Percentiles rank a stretch among this genome's conserved stretches.
Evolutionary conservation across 2,329 filamentous ascomycete species (phyloP).

Genomic region (Pyricularia pennisetigena): DNA sequence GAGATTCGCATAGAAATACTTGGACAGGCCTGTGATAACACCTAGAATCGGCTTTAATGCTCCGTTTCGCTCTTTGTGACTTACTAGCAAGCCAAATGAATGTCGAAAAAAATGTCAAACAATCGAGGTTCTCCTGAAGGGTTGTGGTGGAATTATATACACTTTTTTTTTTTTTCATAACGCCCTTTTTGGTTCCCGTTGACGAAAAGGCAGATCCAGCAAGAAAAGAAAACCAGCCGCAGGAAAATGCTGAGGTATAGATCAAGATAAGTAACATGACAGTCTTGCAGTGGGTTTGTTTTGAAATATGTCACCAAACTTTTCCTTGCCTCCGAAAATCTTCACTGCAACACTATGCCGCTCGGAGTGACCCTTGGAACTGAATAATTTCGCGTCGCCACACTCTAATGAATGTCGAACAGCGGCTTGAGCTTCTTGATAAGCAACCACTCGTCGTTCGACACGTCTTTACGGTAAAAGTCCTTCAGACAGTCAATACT

Average conservation of each 20-base stretch:
- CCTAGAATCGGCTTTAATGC: neutral
- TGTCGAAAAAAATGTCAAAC: neutral
- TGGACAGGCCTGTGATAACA: neutral
- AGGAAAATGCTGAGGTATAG: neutral
- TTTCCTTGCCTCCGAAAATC: neutral
- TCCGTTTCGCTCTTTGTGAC: neutral
- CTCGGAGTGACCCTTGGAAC: neutral
- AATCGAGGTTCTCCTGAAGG: neutral
- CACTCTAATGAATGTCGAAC: slow-evolving; percentile 60
- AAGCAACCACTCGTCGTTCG: slow-evolving; percentile 87
- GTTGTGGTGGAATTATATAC: neutral
- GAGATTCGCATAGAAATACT: neutral
- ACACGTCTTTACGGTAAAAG: slow-evolving; percentile 81
- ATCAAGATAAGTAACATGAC: neutral
- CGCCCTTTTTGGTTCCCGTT: neutral
- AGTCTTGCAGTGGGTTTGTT: neutral
- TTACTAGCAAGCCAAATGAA: neutral
- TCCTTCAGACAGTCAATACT: slow-evolving; percentile 96
- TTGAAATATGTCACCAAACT: neutral
- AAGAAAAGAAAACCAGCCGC: neutral
- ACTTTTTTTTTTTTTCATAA: neutral
- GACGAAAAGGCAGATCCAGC: neutral
- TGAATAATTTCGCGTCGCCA: neutral
- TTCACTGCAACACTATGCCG: neutral
- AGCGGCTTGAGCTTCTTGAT: slow-evolving; percentile 92